Evolutionary conservation across 805 yeast species (phyloP), one percentile per base, ranked within the genome.

Genomic region (Candida railenensis): DNA sequence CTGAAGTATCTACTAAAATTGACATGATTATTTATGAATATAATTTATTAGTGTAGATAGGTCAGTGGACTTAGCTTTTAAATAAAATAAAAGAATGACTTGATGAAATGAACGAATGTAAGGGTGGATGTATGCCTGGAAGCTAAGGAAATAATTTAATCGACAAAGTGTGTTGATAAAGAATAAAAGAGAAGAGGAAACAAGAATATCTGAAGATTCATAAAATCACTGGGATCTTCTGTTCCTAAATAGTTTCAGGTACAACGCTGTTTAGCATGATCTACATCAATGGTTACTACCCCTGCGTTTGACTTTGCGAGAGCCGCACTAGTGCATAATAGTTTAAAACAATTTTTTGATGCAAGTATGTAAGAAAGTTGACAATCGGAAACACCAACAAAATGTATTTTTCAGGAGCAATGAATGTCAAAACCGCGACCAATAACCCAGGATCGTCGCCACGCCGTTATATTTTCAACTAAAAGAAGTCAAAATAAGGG

Each of bases 1-100:
- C 43, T 20, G 16, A 11, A 7, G 43, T 40, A 40, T 40, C 43
- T 28, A 30, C 15, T n/a, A 40, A 20, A 20, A 40, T 30, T 8
- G 43, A 40, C 43, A 40, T 40, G 22, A 7, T 22, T 7, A n/a
- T n/a, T n/a, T n/a, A n/a, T n/a, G n/a, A n/a, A n/a, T n/a, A n/a
- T n/a, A n/a, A n/a, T n/a, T n/a, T n/a, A n/a, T n/a, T n/a, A n/a
- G n/a, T n/a, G n/a, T n/a, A n/a, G n/a, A n/a, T n/a, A n/a, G n/a
- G n/a, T n/a, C n/a, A n/a, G n/a, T n/a, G n/a, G n/a, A n/a, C n/a
- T n/a, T n/a, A n/a, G n/a, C n/a, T n/a, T n/a, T n/a, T n/a, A n/a
- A n/a, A n/a, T n/a, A n/a, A n/a, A n/a, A n/a, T 25, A 7, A 25
- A 25, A 25, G 30, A 25, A 25, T 25, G 30, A 25, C 30, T 25